Base-by-base conservation (phyloP, 108 stramenopile species). In the Skeletonema marinoi region DNA sequence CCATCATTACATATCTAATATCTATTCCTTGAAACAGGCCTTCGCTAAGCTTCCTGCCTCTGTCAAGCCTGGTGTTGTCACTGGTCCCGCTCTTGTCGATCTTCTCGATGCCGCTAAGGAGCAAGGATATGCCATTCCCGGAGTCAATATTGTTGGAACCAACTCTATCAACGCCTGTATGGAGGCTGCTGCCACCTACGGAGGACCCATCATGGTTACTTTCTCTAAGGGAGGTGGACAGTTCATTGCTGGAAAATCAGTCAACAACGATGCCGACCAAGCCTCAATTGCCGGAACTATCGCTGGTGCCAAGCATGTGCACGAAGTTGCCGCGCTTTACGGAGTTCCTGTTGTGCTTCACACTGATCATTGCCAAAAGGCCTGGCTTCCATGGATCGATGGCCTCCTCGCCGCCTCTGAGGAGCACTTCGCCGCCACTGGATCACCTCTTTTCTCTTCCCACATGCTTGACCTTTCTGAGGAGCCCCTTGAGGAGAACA, bases 401-500 rank as follows among this genome's bases (percentile, higher is more conserved):
- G 97, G 96, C 32, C 91, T 98, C 60, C 83, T 96, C 56, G 78
- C 86, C 48, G 97, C 96, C 44, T 85, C 86, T 71, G 95, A 97
- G 86, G 94, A 96, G 65, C 91, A 96, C 92, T 97, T 88, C 78
- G 82, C 78, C 62, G 66, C 77, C 59, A 86, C 91, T 61, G 98
- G 98, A 51, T 86, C 87, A 62, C 98, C 98, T 29, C 90, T 98
- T 60, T 98, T 96, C 90, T 94, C 93, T 17, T 92, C 90, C 17
- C 98, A 98, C 93, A 98, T 98, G 98, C 90, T 98, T 73, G 98
- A 98, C 75, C 89, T 98, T 68, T 96, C 94, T 63, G 98, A 98
- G 87, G 98, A 98, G 73, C 88, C 96, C 39, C 88, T 96, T 74
- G 96, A 97, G 86, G 98, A 98, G 86, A 98, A 98, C 91, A 97